Base-by-base conservation (phyloP, 1,284 basidiomycete genomes). In the Athelia sp. region DNA sequence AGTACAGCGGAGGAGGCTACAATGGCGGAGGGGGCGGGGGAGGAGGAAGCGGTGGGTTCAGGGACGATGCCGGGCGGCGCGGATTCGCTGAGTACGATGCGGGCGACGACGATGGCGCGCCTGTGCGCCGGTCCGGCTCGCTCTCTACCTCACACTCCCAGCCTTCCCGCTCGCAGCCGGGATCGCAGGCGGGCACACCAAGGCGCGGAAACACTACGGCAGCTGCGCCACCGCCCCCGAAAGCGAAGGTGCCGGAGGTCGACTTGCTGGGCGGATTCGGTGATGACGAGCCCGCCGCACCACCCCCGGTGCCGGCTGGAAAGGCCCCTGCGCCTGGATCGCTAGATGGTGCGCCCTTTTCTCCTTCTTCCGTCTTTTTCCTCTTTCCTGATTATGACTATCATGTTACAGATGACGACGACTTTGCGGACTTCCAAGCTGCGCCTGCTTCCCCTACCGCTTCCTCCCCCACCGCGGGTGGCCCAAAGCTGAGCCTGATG, bases 71-170 rank as follows among this genome's bases (percentile, higher is more conserved):
- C 3, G 62, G 75, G 17, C 71, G 81, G 38, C 74, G 75, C 49
- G 74, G 75, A 42, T 96, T 82, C 60, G 95, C 98, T 59, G 96
- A 98, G 66, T 99, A 99, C 66, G 91, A 98, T 58, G 97, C 96
- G 3, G 96, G 97, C 1, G 97, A 97, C 50, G 92, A 94, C 63
- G 97, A 98, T 56, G 78, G 82, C 35, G 59, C 76, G 66, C 26
- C 70, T 34, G 34, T 45, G 11, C 62, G 72, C 17, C 70, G 67
- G 24, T 73, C 72, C 13, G 69, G 64, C 47, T 73, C 70, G 4
- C 21, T 72, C 40, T 59, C 66, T 21, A 56, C 58, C 21, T 6
- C 36, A 17, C n/a, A 21, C 8, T 17, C 15, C n/a, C n/a, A n/a
- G 36, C 11, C n/a, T 34, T 34, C 32, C 32, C 11, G 32, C n/a